Evolutionary conservation across 768 basidiomycete genomes (phyloP).

Genomic region (Trichaptum fuscoviolaceum): DNA sequence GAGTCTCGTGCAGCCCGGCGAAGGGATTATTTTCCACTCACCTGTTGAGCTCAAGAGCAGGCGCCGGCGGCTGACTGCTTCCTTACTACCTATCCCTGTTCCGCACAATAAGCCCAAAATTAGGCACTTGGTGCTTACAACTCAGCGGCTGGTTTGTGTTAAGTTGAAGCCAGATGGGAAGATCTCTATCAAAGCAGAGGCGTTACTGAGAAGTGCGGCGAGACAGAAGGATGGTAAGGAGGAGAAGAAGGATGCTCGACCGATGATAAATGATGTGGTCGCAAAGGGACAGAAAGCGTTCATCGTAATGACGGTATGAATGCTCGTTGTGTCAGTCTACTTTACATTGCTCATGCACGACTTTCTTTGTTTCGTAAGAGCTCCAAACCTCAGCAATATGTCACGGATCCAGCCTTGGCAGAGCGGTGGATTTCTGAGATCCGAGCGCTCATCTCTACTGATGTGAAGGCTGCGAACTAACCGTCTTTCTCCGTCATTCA

Average conservation of each 20-base stretch:
- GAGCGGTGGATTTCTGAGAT: conserved; percentile 28
- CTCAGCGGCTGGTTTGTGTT: conserved; percentile 49
- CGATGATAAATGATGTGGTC: conserved; percentile 41
- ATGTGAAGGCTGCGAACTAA: no score
- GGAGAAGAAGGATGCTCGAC: conserved; percentile 41
- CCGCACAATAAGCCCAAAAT: conserved; percentile 35
- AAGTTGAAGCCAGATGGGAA: conserved; percentile 39
- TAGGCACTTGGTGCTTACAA: conserved; percentile 53
- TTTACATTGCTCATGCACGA: conserved; percentile 4
- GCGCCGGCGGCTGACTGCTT: conserved; percentile 42
- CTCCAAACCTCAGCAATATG: conserved; percentile 33
- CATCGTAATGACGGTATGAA: conserved; percentile 53
- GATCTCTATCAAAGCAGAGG: conserved; percentile 46
- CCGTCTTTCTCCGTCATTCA: no score
- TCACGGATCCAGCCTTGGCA: conserved; percentile 22
- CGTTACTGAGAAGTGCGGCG: conserved; percentile 39
- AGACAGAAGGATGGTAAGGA: conserved; percentile 34
- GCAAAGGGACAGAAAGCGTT: conserved; percentile 55
- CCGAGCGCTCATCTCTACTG: conserved; percentile 8
- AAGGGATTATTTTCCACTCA: conserved; percentile 45
- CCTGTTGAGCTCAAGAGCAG: conserved; percentile 53
- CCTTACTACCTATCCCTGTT: conserved; percentile 43
- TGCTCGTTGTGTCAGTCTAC: conserved; percentile 4
- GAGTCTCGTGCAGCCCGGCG: conserved; percentile 32
- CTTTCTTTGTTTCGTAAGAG: conserved; percentile 29